Evolutionary conservation across 2,329 filamentous ascomycete species (phyloP).

Genomic region (Calonectria montana): DNA sequence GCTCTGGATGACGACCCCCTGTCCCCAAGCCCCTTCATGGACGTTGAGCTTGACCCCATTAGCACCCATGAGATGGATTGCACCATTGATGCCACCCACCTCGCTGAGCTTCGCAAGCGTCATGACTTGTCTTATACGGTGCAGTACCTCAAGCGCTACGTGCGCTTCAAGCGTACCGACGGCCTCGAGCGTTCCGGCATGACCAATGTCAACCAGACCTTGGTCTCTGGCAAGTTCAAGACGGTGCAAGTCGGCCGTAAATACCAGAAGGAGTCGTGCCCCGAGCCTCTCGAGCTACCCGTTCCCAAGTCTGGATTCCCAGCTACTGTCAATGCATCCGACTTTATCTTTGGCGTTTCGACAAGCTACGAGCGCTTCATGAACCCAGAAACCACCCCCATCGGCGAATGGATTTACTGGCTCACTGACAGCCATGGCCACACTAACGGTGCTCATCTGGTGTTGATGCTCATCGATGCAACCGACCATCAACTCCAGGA

Average conservation of each 20-base stretch:
- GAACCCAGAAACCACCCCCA: conserved; percentile 61
- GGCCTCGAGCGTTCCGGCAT: conserved; percentile 62
- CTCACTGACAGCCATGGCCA: conserved; percentile 66
- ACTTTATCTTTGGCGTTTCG: conserved; percentile 70
- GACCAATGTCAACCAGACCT: conserved; percentile 60
- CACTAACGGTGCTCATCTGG: conserved; percentile 67
- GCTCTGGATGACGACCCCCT: conserved; percentile 27
- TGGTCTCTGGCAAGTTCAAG: conserved; percentile 61
- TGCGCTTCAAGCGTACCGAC: conserved; percentile 60
- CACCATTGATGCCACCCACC: conserved; percentile 58
- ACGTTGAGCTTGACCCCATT: conserved; percentile 26
- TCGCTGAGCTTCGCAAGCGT: conserved; percentile 57
- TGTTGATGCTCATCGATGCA: conserved; percentile 66
- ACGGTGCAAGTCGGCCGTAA: conserved; percentile 59
- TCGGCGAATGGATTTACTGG: conserved; percentile 71
- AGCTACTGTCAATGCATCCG: conserved; percentile 62
- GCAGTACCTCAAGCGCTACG: conserved; percentile 67
- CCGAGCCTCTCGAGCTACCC: conserved; percentile 61
- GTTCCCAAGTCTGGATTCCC: conserved; percentile 64
- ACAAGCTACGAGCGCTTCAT: conserved; percentile 67
- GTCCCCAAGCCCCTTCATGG: conserved; percentile 26
- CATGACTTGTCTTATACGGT: conserved; percentile 62
- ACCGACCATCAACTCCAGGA: conserved; percentile 62
- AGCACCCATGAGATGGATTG: conserved; percentile 58
- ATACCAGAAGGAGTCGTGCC: conserved; percentile 56